Percentiles rank a stretch among this genome's conserved stretches.
These are phyloP conservation scores for Boletus eberwhitei DNA, from an alignment of 768 basidiomycete species.

Conservation along the genomic window DNA sequence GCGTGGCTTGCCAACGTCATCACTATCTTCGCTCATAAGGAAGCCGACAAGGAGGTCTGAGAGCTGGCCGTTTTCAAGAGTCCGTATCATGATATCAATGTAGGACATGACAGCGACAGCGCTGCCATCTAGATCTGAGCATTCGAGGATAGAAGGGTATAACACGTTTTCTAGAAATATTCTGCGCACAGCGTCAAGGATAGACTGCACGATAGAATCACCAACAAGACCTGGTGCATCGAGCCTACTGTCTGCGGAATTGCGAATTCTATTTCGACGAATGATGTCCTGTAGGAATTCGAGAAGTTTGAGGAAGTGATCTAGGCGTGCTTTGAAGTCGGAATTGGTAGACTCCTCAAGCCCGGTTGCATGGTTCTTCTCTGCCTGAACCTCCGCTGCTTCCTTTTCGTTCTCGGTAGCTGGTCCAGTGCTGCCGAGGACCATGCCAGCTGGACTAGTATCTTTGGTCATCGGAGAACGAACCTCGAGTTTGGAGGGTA, in stretches of 20 bases:
- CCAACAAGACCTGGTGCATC: conserved; percentile 70
- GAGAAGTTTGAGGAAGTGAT: conserved; percentile 86
- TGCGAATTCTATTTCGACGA: conserved; percentile 53
- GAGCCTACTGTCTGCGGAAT: conserved; percentile 32
- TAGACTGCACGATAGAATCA: conserved; percentile 76
- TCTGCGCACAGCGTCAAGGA: conserved; percentile 75
- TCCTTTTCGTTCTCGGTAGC: conserved; percentile 57
- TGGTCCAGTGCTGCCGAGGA: conserved; percentile 61
- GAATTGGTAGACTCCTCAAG: conserved; percentile 72
- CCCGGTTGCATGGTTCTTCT: conserved; percentile 56
- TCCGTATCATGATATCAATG: conserved; percentile 83
- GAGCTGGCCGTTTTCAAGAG: conserved; percentile 64
- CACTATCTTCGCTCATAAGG: conserved; percentile 81
- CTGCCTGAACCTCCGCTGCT: conserved; percentile 47
- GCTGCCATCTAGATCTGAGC: conserved; percentile 90
- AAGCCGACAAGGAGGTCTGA: conserved; percentile 72
- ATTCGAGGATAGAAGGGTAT: conserved; percentile 90
- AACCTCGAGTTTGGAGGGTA: conserved; percentile 85
- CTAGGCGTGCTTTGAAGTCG: conserved; percentile 77
- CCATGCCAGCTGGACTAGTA: conserved; percentile 53
- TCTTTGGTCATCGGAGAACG: conserved; percentile 42
- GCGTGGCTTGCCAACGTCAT: conserved; percentile 51
- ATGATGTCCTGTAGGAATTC: conserved; percentile 92
- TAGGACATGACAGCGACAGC: conserved; percentile 96
- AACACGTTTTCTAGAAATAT: conserved; percentile 92